Conservation (phyloP, 257 asterid species). For the Thymus quinquecostatus region DNA sequence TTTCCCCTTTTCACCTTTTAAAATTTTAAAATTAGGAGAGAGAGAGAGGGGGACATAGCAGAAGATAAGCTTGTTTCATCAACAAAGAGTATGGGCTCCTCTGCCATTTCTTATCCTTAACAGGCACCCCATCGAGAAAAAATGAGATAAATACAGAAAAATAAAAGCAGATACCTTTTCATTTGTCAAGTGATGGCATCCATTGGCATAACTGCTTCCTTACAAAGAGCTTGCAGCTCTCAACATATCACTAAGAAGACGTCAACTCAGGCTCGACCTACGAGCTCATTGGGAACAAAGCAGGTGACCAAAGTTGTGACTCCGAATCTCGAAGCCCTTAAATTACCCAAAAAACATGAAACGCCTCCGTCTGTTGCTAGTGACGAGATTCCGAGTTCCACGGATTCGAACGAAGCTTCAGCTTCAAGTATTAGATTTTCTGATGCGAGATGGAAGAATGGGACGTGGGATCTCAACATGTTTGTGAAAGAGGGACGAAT, state of each 20-base stretch:
- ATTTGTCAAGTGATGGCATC: constrained; percentile 50
- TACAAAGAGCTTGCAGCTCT: constrained; percentile 48
- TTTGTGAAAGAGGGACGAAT: constrained; percentile 63
- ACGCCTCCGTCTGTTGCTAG: constrained; percentile 11
- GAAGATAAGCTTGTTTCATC: constrained; percentile 55
- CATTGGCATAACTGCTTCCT: constrained; percentile 48
- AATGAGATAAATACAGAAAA: constrained; percentile 22
- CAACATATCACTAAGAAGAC: constrained; percentile 41
- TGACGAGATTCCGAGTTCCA: constrained; percentile 20
- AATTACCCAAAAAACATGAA: constrained; percentile 29
- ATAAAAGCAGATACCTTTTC: background rate
- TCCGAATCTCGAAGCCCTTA: constrained; percentile 44
- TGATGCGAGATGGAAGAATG: constrained; percentile 67
- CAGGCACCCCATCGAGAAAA: constrained; percentile 2
- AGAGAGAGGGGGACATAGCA: constrained; percentile 27
- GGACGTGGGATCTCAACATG: constrained; percentile 79
- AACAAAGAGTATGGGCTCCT: constrained; percentile 40
- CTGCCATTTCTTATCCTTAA: constrained; percentile 28
- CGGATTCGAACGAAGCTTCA: constrained; percentile 27
- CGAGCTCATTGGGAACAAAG: constrained; percentile 26
- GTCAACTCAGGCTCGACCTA: constrained; percentile 33
- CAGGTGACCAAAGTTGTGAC: constrained; percentile 37
- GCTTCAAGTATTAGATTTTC: constrained; percentile 30
- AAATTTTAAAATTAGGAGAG: too few relatives aligned
- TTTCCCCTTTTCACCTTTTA: too few relatives aligned